Evolutionary conservation across 2,329 filamentous ascomycete genomes (phyloP), one percentile per base, ranked within the genome.

Genomic region (Sporothrix pseudoabietina): DNA sequence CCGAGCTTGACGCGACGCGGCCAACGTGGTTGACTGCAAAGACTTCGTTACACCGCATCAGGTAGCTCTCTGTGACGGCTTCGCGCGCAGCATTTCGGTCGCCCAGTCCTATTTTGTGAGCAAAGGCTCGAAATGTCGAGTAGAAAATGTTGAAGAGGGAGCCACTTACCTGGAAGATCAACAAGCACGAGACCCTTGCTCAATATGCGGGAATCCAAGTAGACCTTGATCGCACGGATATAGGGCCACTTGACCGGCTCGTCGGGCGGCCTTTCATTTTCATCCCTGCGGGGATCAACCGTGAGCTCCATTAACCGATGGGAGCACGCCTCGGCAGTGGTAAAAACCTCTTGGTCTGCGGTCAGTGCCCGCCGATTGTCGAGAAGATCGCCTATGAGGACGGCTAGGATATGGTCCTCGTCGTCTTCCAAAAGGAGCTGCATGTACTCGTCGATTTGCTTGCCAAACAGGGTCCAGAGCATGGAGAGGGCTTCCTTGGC

Each of bases 201-300:
- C 22, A 65, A 47, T 1, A 65, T 65, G 41, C 8, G 61, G 19
- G 61, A 22, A 65, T 65, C 12, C 61, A 65, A 65, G 4, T 12
- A 65, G 61, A 65, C 61, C 55, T 47, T 65, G 41, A 65, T 65
- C 12, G 61, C 61, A 39, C 61, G 61, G 35, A 65, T 65, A 8
- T 65, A 65, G 61, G 41, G 41, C 61, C 61, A 65, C 8, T 7
- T 65, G 61, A 47, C 35, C 61, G 61, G 35, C 61, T 65, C 61
- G 2, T 65, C 39, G 5, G 61, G 61, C 35, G 61, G 32, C 59
- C 59, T 41, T 63, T 63, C 57, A 14, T 39, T 9, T 61, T 61
- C 57, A 7, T 59, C 26, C 26, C 26, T 14, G 10, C 57, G 57
- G 30, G 30, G 26, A 35, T 61, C 57, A 7, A 61, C 57, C 12